Evolutionary conservation across 2,329 filamentous ascomycete species (phyloP).

Genomic region (Botrytis deweyae): DNA sequence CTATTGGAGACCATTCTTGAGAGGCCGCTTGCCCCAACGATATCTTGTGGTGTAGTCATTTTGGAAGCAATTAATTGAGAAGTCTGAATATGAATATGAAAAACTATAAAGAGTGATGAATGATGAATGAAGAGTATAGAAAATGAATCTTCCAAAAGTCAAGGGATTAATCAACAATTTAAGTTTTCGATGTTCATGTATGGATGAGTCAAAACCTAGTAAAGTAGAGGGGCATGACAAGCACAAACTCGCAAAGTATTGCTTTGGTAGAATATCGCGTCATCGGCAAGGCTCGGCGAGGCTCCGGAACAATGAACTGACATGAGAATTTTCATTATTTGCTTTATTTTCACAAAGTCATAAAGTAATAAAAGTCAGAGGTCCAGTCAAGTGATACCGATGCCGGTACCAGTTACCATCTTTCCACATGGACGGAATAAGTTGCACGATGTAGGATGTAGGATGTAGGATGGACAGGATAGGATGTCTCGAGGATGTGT

Average conservation of each 20-base stretch:
- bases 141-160: not conserved
- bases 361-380: not conserved
- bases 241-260: constrained; percentile 17
- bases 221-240: not conserved
- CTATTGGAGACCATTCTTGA: constrained; percentile 54
- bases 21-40: constrained; percentile 42
- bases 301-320: constrained; percentile 6
- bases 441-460: not conserved
- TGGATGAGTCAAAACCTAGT: constrained; percentile 16
- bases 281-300: constrained; percentile 7
- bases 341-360: not conserved
- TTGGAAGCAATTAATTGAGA: not conserved
- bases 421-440: not conserved
- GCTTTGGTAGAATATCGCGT: constrained; percentile 10
- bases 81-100: not conserved
- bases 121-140: not conserved
- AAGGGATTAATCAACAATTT: constrained; percentile 10
- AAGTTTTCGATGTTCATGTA: constrained; percentile 5
- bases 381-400: not conserved
- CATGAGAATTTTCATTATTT: not conserved
- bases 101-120: not conserved
- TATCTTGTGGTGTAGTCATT: constrained; percentile 46
- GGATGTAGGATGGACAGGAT: not conserved
- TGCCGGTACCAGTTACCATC: not conserved
- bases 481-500: not conserved